These are phyloP conservation scores for Candida tropicalis DNA, from an alignment of 1,139 yeast species.

Conservation along the genomic window DNA sequence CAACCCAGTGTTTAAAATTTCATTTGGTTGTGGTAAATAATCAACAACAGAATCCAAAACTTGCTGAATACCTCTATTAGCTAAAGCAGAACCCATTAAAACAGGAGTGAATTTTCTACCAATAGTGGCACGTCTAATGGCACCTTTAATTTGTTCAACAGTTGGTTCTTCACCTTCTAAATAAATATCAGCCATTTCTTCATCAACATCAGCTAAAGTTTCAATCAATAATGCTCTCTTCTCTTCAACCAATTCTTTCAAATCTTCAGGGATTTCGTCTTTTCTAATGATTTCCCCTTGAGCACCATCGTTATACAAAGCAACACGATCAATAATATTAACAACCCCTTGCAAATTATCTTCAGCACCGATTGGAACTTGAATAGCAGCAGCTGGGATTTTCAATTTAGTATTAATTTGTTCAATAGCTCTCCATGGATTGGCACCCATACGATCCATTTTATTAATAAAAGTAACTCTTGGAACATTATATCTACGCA, in stretches of 20 bases:
- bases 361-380: conserved; percentile 96
- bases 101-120: conserved; percentile 98
- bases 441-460: conserved; percentile 99
- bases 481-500: conserved; percentile 98
- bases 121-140: conserved; percentile 95
- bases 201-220: conserved; percentile 96
- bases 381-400: conserved; percentile 96
- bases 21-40: conserved; percentile 93
- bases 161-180: conserved; percentile 90
- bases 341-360: conserved; percentile 84
- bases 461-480: conserved; percentile 94
- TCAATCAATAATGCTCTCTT: conserved; percentile 84
- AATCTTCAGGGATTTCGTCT: conserved; percentile 72
- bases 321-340: conserved; percentile 84
- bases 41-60: conserved; percentile 96
- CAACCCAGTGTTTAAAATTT: conserved; percentile 85
- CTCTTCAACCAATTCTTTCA: conserved; percentile 76
- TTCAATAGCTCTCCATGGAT: conserved; percentile 93
- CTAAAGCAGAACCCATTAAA: conserved; percentile 96
- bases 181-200: conserved; percentile 90
- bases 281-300: conserved; percentile 80
- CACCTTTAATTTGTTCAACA: conserved; percentile 76
- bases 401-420: conserved; percentile 85
- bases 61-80: conserved; percentile 92
- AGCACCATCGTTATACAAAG: conserved; percentile 86